These are phyloP conservation scores for Lasiodiplodia citricola DNA, from an alignment of 2,329 filamentous ascomycete genomes.

Conservation along the genomic window DNA sequence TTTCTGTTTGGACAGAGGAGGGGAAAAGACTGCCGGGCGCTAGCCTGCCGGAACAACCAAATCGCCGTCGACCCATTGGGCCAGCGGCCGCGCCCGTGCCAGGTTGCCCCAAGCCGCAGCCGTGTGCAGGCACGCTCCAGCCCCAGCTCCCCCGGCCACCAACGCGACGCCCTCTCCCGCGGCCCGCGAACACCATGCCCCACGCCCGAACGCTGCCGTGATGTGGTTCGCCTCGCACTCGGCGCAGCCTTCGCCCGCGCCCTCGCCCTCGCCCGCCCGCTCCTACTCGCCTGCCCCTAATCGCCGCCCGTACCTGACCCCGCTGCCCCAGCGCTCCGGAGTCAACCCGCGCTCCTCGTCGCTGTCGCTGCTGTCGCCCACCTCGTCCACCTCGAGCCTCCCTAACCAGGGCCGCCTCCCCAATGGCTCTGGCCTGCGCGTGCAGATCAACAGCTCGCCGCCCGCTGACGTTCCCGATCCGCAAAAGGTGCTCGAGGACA, in stretches of 20 bases:
- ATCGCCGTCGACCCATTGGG: slow-evolving; percentile 21
- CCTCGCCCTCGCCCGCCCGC: slow-evolving; percentile 62
- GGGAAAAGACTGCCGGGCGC: slow-evolving; percentile 23
- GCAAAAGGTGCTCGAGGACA: slow-evolving; percentile 68
- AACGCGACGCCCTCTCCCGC: slow-evolving; percentile 15
- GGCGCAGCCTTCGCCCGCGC: slow-evolving; percentile 58
- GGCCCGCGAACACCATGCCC: slow-evolving; percentile 13
- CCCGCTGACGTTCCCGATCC: slow-evolving; percentile 69
- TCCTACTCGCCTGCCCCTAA: slow-evolving; percentile 74
- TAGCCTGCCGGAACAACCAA: slow-evolving; percentile 21
- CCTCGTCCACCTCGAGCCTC: slow-evolving; percentile 78
- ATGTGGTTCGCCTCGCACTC: slow-evolving; percentile 84
- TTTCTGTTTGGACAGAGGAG: slow-evolving; percentile 24
- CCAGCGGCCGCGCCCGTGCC: slow-evolving; percentile 4
- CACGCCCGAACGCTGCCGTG: slow-evolving; percentile 30
- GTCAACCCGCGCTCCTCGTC: slow-evolving; percentile 76
- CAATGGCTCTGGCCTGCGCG: slow-evolving; percentile 72
- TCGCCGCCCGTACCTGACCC: slow-evolving; percentile 69
- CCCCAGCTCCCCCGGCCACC: slow-evolving; percentile 11
- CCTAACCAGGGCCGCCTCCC: slow-evolving; percentile 66
- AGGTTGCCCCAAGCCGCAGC: slow-evolving; percentile 1
- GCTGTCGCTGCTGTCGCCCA: slow-evolving; percentile 74
- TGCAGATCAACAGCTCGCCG: slow-evolving; percentile 55
- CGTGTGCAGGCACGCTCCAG: slow-evolving; percentile 2
- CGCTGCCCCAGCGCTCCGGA: slow-evolving; percentile 71